Conservation (phyloP, 345 rosid species). For the Clarkia xantiana region DNA sequence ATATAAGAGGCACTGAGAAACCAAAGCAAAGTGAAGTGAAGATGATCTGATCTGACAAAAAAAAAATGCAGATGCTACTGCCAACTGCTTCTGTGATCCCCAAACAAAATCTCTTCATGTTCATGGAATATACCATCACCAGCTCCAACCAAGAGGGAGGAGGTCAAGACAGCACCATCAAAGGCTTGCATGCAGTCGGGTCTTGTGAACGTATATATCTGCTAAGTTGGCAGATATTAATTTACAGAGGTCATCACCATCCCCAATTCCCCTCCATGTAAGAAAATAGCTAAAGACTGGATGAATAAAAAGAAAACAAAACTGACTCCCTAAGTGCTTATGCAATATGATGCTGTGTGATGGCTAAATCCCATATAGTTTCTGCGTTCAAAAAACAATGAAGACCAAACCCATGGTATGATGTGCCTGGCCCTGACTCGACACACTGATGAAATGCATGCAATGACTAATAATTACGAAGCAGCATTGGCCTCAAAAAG, state of each 20-base stretch:
- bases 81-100: constrained; percentile 1
- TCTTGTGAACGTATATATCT: constrained; percentile 13
- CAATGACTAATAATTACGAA: constrained; percentile 17
- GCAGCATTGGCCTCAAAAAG: constrained; percentile 23
- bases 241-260: constrained; percentile 14
- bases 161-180: constrained; percentile 9
- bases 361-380: constrained; percentile 6
- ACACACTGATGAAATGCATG: constrained; percentile 41
- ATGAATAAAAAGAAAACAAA: constrained; percentile 7
- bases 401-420: constrained; percentile 20
- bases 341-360: constrained; percentile 1
- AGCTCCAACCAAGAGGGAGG: constrained; percentile 1
- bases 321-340: constrained; percentile 8
- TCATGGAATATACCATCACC: constrained; percentile 2
- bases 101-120: constrained; percentile 1
- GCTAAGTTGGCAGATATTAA: constrained; percentile 19
- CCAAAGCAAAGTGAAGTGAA: constrained; percentile 10
- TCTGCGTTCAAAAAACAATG: constrained; percentile 21
- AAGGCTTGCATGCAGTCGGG: constrained; percentile 9
- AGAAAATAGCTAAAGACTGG: constrained; percentile 7
- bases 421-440: constrained; percentile 23
- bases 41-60: background rate
- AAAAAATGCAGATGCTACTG: background rate
- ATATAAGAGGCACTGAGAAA: constrained; percentile 5
- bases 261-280: constrained; percentile 14